Evolutionary conservation across 2,329 filamentous ascomycete genomes (phyloP), one percentile per base, ranked within the genome.

Genomic region (Simplicillium aogashimaense): DNA sequence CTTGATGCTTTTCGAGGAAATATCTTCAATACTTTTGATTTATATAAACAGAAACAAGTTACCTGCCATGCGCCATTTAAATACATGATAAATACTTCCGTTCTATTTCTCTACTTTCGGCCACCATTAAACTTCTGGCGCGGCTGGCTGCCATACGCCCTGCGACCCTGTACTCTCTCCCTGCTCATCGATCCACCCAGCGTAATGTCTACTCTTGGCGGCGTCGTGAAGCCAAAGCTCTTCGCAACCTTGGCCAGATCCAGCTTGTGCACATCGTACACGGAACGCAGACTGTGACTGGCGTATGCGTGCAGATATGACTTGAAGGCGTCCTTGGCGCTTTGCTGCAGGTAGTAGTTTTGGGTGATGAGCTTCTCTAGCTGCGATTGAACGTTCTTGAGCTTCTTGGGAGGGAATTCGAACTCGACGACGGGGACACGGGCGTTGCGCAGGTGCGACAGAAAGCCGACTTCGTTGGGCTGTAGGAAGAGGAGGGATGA

Each of bases 281-380:
- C 65, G 40, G 66, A 66, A 41, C 66, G 64, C 45, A 70, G 58
- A 43, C 65, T 67, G 56, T 69, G 92, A 43, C 82, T 88, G 16
- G 90, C 88, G 57, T 98, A 98, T 1, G 92, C 90, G 60, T 97
- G 88, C 17, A 98, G 74, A 60, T 98, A 98, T 15, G 85, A 86
- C 44, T 86, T 77, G 67, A 92, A 94, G 4, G 86, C 78, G 46
- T 82, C 78, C 65, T 82, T 83, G 45, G 79, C 79, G 51, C 70
- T 76, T 75, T 95, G 92, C 69, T 95, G 92, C 43, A 98, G 74
- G 62, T 95, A 95, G 69, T 97, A 97, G 65, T 98, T 97, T 60
- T 92, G 85, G 25, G 78, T 78, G 53, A 98, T 94, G 49, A 97
- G 75, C 65, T 90, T 92, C 72, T 97, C 90, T 9, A 97, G 76